A percentile compares a stretch with the other conserved stretches of the same genome.
Evolutionary conservation across 2,329 filamentous ascomycete species (phyloP).

Genomic region (Emmonsiellopsis sp.): DNA sequence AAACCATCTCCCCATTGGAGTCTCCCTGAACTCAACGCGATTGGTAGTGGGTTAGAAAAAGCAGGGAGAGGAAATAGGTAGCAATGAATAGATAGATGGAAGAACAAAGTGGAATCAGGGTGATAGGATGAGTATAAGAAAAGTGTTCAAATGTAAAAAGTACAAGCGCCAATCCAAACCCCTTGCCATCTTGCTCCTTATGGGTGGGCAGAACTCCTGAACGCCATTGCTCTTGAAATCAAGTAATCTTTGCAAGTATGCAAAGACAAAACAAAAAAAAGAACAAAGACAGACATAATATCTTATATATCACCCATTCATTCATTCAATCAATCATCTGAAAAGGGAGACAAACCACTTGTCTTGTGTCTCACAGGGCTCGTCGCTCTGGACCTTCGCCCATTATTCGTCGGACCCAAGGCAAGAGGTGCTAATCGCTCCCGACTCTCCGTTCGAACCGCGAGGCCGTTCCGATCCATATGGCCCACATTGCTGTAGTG

Average conservation of each 20-base stretch:
- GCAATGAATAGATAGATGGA: neutral
- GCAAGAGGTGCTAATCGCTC: constrained; percentile 59
- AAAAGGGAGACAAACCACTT: neutral
- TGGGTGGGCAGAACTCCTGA: no score
- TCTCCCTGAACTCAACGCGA: neutral
- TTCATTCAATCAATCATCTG: neutral
- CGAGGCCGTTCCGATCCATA: constrained; percentile 60
- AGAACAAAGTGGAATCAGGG: neutral
- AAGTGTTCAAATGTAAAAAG: no score
- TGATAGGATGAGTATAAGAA: neutral
- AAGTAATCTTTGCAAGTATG: neutral
- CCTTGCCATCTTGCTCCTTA: no score
- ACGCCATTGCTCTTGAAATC: no score
- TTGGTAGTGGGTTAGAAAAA: neutral
- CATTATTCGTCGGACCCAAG: constrained; percentile 40
- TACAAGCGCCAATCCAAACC: no score
- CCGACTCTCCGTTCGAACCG: constrained; percentile 74
- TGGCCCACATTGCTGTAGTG: constrained; percentile 13
- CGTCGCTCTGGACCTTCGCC: constrained; percentile 34
- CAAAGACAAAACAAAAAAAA: neutral
- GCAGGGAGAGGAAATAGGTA: neutral
- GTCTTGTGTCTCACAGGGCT: constrained; percentile 36
- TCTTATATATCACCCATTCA: neutral
- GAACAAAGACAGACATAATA: neutral
- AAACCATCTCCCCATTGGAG: no score